phyloP scores from a whole-genome alignment of 2,329 filamentous ascomycete genomes.

The Beauveria australis region DNA sequence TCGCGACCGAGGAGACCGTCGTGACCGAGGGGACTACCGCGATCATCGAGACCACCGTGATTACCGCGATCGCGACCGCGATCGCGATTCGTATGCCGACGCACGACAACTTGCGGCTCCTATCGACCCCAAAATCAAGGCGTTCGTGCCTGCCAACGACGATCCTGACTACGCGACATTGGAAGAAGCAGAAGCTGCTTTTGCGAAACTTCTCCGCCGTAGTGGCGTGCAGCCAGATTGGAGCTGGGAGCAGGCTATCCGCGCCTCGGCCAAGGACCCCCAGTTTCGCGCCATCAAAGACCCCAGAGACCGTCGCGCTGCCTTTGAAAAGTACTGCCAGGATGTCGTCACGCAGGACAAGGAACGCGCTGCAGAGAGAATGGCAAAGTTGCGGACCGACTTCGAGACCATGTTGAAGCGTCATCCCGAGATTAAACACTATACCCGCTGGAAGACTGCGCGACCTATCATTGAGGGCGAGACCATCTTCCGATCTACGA shows the following conservation, averaged over 20 bases:
- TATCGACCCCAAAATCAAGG: conserved; percentile 47
- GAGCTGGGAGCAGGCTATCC: conserved; percentile 86
- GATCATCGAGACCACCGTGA: conserved; percentile 15
- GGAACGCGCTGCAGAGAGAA: conserved; percentile 85
- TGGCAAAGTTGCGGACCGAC: conserved; percentile 84
- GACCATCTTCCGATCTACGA: conserved; percentile 88
- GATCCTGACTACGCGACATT: conserved; percentile 71
- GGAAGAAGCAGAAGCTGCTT: conserved; percentile 89
- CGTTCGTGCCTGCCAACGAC: conserved; percentile 53
- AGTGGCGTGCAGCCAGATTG: conserved; percentile 84
- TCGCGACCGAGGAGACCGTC: conserved; percentile 13
- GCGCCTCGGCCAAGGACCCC: conserved; percentile 77
- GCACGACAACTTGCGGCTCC: conserved; percentile 51
- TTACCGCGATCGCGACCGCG: conserved; percentile 19
- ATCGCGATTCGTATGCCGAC: conserved; percentile 39
- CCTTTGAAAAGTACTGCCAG: conserved; percentile 91
- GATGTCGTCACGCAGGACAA: conserved; percentile 89
- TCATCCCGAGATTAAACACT: conserved; percentile 94
- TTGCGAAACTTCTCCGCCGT: conserved; percentile 80
- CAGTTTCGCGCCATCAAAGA: conserved; percentile 92
- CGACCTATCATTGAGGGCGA: conserved; percentile 90
- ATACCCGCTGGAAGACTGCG: conserved; percentile 94
- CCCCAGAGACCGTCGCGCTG: conserved; percentile 78
- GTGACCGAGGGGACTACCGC: conserved; percentile 14
- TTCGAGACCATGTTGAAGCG: conserved; percentile 94